Evolutionary conservation across 495 filamentous ascomycete genomes (phyloP).

Genomic region (Tuber calosporum): DNA sequence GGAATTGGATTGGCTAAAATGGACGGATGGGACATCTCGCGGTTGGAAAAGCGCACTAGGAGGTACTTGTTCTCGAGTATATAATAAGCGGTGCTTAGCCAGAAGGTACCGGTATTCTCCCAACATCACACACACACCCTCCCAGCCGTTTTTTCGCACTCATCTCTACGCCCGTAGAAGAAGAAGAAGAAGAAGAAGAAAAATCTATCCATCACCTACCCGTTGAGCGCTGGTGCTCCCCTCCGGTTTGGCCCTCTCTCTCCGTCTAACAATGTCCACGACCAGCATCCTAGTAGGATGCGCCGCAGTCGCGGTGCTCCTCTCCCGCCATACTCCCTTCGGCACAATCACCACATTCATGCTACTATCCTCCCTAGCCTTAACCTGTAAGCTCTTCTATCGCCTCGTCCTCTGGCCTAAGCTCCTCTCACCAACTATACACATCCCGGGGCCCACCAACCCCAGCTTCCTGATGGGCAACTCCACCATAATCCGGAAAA

Average conservation of each 20-base stretch:
- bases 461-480: conserved; percentile 28
- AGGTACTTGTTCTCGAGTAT: no score
- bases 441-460: conserved; percentile 54
- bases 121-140: neutral
- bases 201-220: neutral
- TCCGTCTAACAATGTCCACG: neutral
- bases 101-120: neutral
- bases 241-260: neutral
- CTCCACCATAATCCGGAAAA: conserved; percentile 11
- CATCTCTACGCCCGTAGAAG: neutral
- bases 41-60: neutral
- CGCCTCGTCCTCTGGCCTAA: conserved; percentile 60
- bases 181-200: neutral
- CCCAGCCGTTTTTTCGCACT: neutral
- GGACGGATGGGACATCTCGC: neutral
- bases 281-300: neutral
- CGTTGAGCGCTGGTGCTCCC: neutral
- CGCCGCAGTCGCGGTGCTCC: neutral
- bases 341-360: conserved; percentile 15
- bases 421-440: conserved; percentile 61
- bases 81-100: neutral
- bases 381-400: conserved; percentile 43
- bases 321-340: neutral
- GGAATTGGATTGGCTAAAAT: neutral
- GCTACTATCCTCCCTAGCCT: conserved; percentile 4